These are phyloP conservation scores for Aspergillus glaucus DNA, from an alignment of 2,329 filamentous ascomycete species.

Conservation along the genomic window DNA sequence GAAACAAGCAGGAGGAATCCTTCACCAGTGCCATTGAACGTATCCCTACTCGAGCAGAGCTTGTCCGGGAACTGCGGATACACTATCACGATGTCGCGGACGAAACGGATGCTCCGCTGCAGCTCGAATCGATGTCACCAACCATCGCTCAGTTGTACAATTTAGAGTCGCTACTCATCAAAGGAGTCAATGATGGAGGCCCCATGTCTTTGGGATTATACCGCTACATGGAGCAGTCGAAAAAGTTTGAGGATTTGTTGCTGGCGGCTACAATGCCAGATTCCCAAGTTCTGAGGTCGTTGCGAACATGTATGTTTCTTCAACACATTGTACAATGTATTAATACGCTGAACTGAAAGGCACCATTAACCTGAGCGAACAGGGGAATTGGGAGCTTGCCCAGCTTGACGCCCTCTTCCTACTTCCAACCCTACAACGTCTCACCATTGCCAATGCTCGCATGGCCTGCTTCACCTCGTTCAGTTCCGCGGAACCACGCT, in stretches of 20 bases:
- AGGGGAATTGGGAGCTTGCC: neutral
- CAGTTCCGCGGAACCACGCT: neutral
- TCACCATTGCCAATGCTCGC: neutral
- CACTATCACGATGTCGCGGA: neutral
- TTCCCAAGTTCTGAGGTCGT: neutral
- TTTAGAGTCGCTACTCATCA: neutral
- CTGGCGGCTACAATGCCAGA: neutral
- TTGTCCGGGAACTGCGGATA: neutral
- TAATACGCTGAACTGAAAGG: neutral
- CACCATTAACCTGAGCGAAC: neutral
- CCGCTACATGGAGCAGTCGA: neutral
- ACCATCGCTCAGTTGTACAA: neutral
- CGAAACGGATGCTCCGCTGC: neutral
- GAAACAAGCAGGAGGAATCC: neutral
- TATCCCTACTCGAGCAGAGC: neutral
- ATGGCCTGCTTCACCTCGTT: neutral
- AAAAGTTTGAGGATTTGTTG: neutral
- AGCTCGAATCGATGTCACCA: neutral
- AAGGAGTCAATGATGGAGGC: neutral
- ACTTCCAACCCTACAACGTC: neutral
- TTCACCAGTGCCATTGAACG: neutral
- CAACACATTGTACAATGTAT: neutral
- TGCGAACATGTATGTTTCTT: neutral
- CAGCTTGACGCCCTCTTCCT: neutral
- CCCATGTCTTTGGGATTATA: neutral